Conservation (phyloP, 495 filamentous ascomycete genomes). For the Neurospora africana region DNA sequence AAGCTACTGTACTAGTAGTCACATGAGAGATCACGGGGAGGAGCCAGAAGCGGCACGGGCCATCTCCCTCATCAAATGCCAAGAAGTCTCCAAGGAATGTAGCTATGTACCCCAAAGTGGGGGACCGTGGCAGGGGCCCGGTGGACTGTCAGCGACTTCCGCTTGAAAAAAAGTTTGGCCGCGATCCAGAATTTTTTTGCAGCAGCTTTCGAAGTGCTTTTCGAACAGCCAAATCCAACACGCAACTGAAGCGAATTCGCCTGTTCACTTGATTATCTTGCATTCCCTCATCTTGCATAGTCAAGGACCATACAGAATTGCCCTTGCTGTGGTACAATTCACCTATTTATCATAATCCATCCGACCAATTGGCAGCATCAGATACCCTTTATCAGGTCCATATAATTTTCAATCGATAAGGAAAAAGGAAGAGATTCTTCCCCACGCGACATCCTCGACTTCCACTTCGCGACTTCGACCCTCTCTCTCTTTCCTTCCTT, state of each 20-base stretch:
- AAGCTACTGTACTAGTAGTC: background rate
- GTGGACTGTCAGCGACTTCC: background rate
- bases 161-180: constrained; percentile 11
- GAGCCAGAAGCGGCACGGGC: background rate
- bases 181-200: constrained; percentile 12
- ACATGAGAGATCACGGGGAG: constrained; percentile 4
- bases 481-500: background rate
- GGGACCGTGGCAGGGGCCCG: background rate
- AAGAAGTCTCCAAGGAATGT: background rate
- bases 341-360: background rate
- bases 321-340: background rate
- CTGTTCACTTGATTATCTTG: background rate
- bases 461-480: background rate
- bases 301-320: background rate
- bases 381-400: background rate
- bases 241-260: background rate
- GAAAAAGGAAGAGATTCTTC: background rate
- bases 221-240: background rate
- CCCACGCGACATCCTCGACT: background rate
- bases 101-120: background rate
- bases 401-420: constrained; percentile 1
- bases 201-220: background rate
- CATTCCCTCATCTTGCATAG: background rate
- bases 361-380: background rate
- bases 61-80: background rate